Base-by-base conservation (phyloP, 192 early-diverging fungal genomes). In the Coemansia interrupta region DNA sequence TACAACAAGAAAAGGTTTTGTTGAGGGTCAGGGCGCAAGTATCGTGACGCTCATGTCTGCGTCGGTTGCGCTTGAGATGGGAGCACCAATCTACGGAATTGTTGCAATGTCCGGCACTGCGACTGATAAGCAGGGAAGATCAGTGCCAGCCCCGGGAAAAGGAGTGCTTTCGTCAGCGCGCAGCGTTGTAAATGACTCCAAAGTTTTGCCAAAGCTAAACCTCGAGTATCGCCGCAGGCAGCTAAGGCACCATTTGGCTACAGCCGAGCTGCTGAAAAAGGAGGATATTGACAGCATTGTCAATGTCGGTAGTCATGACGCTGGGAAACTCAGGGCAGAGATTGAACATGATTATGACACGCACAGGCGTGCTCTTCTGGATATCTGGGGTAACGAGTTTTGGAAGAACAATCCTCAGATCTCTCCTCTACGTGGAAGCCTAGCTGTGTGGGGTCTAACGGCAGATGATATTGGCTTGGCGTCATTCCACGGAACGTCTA, bases 401-500 rank as follows among this genome's bases (percentile, higher is more conserved):
- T 92, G 83, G 78, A 83, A 82, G 54, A 76, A 84, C 23, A 86
- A 93, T 62, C 65, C 85, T 18, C 57, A 72, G 28, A 94, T 96
- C 55, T 79, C 92, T 26, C 90, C 94, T 50, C 65, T 94, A 43
- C 89, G 93, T 52, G 92, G 90, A 64, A 88, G 89, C 38, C 82
- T 96, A 18, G 90, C 92, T 38, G 84, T 85, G 14, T 94, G 83
- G 66, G 92, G 92, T 41, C 73, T 94, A 55, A 91, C 84, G 29
- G 82, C 92, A 44, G 89, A 94, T 70, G 92, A 94, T 72, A 89
- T 94, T 68, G 85, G 88, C 52, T 85, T 92, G 32, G 85, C 90
- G 4, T 96, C 92, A 17, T 96, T 96, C 91, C 94, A 96, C 80
- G 94, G 94, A 49, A 96, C 94, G 19, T 87, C 89, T 23, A 97